Conservation (phyloP, 495 filamentous ascomycete genomes). For the Corynascus novoguineensis region DNA sequence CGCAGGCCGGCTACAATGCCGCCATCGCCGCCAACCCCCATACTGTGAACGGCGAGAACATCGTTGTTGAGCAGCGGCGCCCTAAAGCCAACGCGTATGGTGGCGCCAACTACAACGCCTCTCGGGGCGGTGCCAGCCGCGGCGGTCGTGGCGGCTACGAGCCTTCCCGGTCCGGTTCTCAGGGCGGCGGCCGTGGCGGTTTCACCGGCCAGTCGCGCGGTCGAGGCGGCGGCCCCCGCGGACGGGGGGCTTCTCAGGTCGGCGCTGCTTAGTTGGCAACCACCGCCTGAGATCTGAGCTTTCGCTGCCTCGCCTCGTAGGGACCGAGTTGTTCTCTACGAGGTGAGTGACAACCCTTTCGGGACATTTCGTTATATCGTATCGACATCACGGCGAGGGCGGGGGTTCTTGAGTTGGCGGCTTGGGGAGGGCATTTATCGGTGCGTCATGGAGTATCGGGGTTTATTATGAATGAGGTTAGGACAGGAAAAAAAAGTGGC, state of each 20-base stretch:
- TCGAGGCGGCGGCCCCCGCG: constrained; percentile 51
- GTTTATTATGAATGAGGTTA: constrained; percentile 19
- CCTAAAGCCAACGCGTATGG: constrained; percentile 63
- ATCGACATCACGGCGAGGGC: constrained; percentile 7
- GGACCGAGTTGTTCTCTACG: neutral
- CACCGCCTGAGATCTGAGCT: constrained; percentile 7
- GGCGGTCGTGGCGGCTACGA: constrained; percentile 64
- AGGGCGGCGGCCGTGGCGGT: constrained; percentile 61
- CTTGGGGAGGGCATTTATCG: constrained; percentile 17
- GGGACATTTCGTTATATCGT: constrained; percentile 10
- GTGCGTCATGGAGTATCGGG: constrained; percentile 24
- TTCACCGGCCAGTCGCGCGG: constrained; percentile 52
- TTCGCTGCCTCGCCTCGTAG: neutral
- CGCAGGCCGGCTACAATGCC: constrained; percentile 67
- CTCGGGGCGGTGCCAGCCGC: constrained; percentile 52
- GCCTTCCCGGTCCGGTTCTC: constrained; percentile 52
- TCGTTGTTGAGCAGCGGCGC: constrained; percentile 84
- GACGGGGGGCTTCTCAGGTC: constrained; percentile 39
- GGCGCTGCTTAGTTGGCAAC: constrained; percentile 25
- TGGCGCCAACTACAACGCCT: constrained; percentile 56
- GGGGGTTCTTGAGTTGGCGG: constrained; percentile 7
- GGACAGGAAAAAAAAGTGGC: constrained; percentile 20
- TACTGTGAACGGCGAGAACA: constrained; percentile 69
- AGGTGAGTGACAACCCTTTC: neutral
- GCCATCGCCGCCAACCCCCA: constrained; percentile 84